Evolutionary conservation across 495 filamentous ascomycete species (phyloP).

Genomic region (Talaromyces liani): DNA sequence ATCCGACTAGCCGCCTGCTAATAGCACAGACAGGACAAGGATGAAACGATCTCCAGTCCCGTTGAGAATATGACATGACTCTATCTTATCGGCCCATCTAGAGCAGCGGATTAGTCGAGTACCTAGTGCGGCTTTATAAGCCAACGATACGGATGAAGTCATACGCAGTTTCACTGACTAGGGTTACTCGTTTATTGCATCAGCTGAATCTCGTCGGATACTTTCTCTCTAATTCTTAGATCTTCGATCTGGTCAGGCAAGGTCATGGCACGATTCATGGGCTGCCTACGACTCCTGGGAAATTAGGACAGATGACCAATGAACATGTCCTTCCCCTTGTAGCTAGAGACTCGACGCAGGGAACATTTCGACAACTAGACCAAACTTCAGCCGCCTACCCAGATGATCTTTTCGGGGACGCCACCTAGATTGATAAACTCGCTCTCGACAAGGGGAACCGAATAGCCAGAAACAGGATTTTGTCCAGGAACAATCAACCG

Average conservation of each 20-base stretch:
- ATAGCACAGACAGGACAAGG: background rate
- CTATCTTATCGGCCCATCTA: background rate
- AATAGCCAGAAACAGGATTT: background rate
- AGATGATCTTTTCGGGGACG: background rate
- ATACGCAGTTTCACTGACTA: background rate
- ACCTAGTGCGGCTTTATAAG: background rate
- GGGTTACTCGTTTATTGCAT: background rate
- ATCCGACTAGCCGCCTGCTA: background rate
- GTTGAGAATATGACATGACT: background rate
- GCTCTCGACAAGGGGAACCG: background rate
- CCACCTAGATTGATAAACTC: background rate
- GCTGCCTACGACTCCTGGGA: too few species aligned
- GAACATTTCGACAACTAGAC: background rate
- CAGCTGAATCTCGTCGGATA: background rate
- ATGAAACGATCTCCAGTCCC: background rate
- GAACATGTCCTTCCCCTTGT: background rate
- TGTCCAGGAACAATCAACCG: background rate
- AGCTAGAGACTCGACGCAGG: background rate
- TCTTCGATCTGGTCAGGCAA: background rate
- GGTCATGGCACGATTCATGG: background rate
- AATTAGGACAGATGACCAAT: background rate
- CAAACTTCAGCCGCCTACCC: background rate
- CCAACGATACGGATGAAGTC: background rate
- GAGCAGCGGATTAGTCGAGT: background rate
- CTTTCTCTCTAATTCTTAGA: background rate